Evolutionary conservation across 1,284 basidiomycete species (phyloP), one percentile per base, ranked within the genome.

Genomic region (Dichomitus squalens): DNA sequence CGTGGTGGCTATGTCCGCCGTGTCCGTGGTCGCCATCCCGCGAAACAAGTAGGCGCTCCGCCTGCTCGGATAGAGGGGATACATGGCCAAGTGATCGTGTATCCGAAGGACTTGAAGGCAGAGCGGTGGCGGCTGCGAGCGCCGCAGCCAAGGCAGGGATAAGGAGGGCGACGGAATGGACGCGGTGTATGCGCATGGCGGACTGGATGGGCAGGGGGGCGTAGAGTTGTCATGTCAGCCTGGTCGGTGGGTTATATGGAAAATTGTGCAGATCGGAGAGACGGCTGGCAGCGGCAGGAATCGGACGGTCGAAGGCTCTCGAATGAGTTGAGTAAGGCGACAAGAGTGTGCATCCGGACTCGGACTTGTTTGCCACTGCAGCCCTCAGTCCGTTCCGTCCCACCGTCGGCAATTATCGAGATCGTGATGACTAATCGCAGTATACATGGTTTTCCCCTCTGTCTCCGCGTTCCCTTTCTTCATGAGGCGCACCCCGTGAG

Each of bases 1-100:
- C 79, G 58, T 81, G 74, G 48, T 76, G 73, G 57, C 76, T 48
- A 53, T 63, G 61, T 20, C 53, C 73, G 65, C 68, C 73, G 67
- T 85, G 79, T 4, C 59, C 60, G 55, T 66, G 60, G 41, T 59
- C 63, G 44, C 63, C 69, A 59, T 71, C 68, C 47, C 69, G 63
- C 14, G 59, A 52, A 44, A 54, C 25, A 40, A 68, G 55, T 47
- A 62, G 51, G n/a, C 53, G 55, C 47, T 66, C 64, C 14, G 61
- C 48, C 2, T 41, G 43, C 9, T 44, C 35, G n/a, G 62, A 49
- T 14, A 57, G 46, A 14, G 25, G 49, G 39, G 53, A 43, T 21
- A 66, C 38, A 53, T 60, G 60, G 36, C 61, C 56, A 47, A 60
- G 44, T 38, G 61, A 56, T 43, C 35, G 35, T 2, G 59, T 21